phyloP scores from a whole-genome alignment of 352 stramenopile species.

The Phytophthora kernoviae region DNA sequence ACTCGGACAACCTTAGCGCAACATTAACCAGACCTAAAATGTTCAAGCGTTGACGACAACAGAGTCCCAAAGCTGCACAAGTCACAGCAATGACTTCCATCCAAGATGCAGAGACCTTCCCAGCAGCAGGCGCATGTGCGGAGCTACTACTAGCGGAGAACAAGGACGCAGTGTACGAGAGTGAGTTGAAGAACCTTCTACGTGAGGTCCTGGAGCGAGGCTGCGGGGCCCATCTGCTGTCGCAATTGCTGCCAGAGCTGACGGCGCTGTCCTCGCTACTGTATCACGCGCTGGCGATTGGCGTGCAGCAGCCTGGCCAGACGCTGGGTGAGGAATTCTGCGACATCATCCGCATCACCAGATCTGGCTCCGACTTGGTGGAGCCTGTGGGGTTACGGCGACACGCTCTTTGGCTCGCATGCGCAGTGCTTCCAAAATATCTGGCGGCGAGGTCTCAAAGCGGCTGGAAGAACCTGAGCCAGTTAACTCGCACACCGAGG shows the following conservation, averaged over 20 bases:
- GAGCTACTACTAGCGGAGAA: slow-evolving; percentile 77
- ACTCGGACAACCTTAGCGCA: slow-evolving; percentile 8
- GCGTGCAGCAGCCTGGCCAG: slow-evolving; percentile 63
- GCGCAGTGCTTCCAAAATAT: slow-evolving; percentile 64
- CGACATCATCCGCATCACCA: slow-evolving; percentile 75
- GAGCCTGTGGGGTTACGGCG: slow-evolving; percentile 38
- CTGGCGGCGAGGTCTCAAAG: slow-evolving; percentile 62
- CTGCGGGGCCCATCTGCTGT: slow-evolving; percentile 73
- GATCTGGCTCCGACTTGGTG: slow-evolving; percentile 8
- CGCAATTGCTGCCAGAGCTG: slow-evolving; percentile 79
- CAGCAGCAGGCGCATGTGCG: slow-evolving; percentile 62
- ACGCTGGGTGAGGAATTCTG: slow-evolving; percentile 90
- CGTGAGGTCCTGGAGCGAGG: slow-evolving; percentile 76
- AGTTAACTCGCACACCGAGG: slow-evolving; percentile 65
- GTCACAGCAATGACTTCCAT: slow-evolving; percentile 1
- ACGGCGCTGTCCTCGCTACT: slow-evolving; percentile 64
- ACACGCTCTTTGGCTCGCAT: slow-evolving; percentile 64
- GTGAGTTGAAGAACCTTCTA: slow-evolving; percentile 75
- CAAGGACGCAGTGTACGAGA: slow-evolving; percentile 78
- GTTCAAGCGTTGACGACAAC: slow-evolving; percentile 28
- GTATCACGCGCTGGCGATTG: slow-evolving; percentile 69
- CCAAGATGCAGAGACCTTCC: slow-evolving; percentile 50
- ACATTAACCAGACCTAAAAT: slow-evolving; percentile 1
- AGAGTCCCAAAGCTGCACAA: slow-evolving; percentile 1
- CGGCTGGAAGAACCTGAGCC: slow-evolving; percentile 73